phyloP scores from a whole-genome alignment of 306 rosid species.

The Acmispon strigosus region DNA sequence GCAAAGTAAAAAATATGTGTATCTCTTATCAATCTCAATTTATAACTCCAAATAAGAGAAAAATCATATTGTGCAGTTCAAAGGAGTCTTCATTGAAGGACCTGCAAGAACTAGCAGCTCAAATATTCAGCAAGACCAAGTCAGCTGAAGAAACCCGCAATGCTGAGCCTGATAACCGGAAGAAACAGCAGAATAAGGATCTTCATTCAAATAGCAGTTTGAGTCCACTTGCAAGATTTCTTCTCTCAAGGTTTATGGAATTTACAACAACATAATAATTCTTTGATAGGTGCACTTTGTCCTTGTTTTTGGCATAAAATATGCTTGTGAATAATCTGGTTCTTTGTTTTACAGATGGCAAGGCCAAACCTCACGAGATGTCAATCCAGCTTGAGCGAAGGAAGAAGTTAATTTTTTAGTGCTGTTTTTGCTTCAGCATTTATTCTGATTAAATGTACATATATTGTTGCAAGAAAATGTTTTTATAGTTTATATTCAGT shows the following conservation, averaged over 20 bases:
- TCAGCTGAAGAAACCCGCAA: constrained; percentile 44
- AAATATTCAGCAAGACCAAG: constrained; percentile 41
- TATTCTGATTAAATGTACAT: constrained; percentile 50
- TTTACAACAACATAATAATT: neutral
- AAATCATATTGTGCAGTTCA: constrained; percentile 42
- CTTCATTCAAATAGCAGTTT: constrained; percentile 58
- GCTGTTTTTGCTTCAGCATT: constrained; percentile 30
- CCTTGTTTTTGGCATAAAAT: neutral
- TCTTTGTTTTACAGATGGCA: constrained; percentile 74
- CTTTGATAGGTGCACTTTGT: neutral
- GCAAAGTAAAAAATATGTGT: neutral
- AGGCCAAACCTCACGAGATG: constrained; percentile 73
- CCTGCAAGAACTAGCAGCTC: constrained; percentile 64
- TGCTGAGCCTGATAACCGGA: constrained; percentile 46
- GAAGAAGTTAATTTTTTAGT: constrained; percentile 14
- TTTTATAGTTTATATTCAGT: neutral
- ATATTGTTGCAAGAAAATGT: constrained; percentile 38
- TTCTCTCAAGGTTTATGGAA: constrained; percentile 70
- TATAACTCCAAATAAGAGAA: neutral
- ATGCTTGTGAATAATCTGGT: constrained; percentile 4
- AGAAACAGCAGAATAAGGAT: constrained; percentile 60
- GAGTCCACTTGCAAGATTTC: constrained; percentile 87
- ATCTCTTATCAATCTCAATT: neutral
- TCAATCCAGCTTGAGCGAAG: constrained; percentile 46
- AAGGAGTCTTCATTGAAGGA: constrained; percentile 70